Conservation (phyloP, 768 basidiomycete species). For the Termitomyces titanicus region DNA sequence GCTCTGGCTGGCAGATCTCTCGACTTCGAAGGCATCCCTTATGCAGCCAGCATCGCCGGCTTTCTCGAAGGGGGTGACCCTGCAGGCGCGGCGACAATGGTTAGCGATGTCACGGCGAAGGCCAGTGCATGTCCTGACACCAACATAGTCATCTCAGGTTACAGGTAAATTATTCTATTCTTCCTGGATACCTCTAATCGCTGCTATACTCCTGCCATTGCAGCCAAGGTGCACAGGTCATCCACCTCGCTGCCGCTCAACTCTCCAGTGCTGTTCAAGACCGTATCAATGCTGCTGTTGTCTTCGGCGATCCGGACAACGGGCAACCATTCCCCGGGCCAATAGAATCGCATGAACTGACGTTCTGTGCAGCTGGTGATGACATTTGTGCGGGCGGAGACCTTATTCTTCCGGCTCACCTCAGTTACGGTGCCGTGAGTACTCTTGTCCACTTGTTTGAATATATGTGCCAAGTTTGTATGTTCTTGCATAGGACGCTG, state of each 20-base stretch:
- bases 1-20: constrained; percentile 26
- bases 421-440: constrained; percentile 19
- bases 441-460: background rate
- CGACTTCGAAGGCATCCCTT: constrained; percentile 33
- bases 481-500: background rate
- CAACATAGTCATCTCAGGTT: constrained; percentile 31
- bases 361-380: constrained; percentile 20
- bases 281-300: constrained; percentile 20
- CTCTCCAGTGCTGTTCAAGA: constrained; percentile 23
- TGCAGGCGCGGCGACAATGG: constrained; percentile 32
- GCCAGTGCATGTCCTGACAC: constrained; percentile 29
- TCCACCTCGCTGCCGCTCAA: constrained; percentile 31
- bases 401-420: constrained; percentile 17
- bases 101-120: constrained; percentile 22
- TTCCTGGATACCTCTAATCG: background rate
- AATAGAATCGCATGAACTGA: constrained; percentile 10
- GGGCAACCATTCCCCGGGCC: constrained; percentile 18
- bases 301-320: constrained; percentile 23
- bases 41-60: constrained; percentile 30
- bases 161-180: constrained; percentile 21
- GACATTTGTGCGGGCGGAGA: constrained; percentile 18
- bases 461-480: background rate
- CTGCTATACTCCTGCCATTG: background rate
- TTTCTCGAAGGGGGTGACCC: constrained; percentile 36
- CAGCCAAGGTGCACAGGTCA: constrained; percentile 33